These are phyloP conservation scores for Salix suchowensis DNA, from an alignment of 345 rosid genomes.

Conservation along the genomic window DNA sequence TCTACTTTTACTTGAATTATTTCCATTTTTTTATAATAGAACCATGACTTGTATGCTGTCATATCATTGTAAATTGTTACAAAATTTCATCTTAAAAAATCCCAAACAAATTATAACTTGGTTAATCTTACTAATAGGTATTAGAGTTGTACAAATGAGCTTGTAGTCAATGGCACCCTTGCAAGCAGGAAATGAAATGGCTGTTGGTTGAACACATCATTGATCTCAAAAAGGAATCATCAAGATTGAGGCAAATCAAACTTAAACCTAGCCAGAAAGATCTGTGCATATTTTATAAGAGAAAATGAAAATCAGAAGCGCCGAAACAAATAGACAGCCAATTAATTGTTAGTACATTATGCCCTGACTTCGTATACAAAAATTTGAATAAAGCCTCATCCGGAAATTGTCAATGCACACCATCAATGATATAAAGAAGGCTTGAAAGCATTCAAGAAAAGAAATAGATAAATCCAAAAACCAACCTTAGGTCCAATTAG, in stretches of 20 bases:
- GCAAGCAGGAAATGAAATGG: too few species aligned
- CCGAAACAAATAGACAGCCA: neutral
- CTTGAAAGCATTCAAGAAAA: conserved; percentile 4
- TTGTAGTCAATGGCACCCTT: neutral
- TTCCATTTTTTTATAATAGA: too few species aligned
- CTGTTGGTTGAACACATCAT: too few species aligned
- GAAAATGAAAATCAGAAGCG: neutral
- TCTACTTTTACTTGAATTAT: neutral
- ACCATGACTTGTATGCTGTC: neutral
- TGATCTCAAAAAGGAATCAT: neutral
- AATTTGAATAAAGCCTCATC: neutral
- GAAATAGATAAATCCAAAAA: conserved; percentile 2
- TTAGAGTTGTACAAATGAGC: neutral
- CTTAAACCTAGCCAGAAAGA: neutral
- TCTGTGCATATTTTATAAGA: neutral
- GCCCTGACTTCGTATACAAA: neutral
- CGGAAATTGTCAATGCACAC: neutral
- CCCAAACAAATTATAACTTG: too few species aligned
- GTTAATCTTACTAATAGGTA: neutral
- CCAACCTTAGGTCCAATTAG: conserved; percentile 51
- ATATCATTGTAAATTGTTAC: neutral
- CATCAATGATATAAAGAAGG: neutral
- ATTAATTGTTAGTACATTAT: too few species aligned
- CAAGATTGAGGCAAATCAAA: neutral
- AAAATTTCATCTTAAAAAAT: neutral